Base-by-base conservation (phyloP, 2,329 filamentous ascomycete genomes). In the Aspergillus sclerotialis region DNA sequence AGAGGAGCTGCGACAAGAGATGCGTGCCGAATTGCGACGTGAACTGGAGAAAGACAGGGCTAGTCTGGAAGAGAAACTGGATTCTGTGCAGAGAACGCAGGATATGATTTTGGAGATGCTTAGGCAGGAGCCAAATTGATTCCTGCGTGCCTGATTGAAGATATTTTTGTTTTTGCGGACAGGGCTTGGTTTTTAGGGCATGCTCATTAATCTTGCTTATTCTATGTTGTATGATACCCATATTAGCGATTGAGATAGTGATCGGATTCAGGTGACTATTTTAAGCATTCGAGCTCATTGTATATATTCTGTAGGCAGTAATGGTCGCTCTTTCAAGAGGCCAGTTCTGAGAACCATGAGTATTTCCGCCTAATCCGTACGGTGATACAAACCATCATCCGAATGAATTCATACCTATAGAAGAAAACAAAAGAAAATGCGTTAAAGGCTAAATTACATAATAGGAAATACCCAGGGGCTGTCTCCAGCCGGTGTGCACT, bases 21-120 rank as follows among this genome's bases (percentile, higher is more conserved):
- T 64, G 36, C 45, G 46, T 17, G 44, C 40, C 3, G 57, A 64
- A 24, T 35, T 63, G 21, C 53, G 53, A 7, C 38, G 41, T 13
- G 59, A 62, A 34, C 32, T 63, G 27, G 49, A 56, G 25, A 56
- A 51, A 27, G 48, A 59, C 21, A 55, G 56, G 0, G 49, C 49
- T 10, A 43, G 45, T 2, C 39, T 63, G 5, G 53, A 63, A 31
- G 53, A 61, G 36, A 59, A 53, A 37, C 28, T 65, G 16, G 59
- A 61, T 35, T 44, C 57, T 12, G 47, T 65, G 30, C 60, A 64
- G 41, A 45, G 54, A 37, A 62, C 59, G 4, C 61, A 64, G 37
- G 54, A 64, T 24, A 54, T 64, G 53, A 64, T 65, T 35, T 38
- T 65, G 28, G 56, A 62, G 15, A 56, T 63, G 58, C 39, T 64